Percentiles rank a stretch among this genome's conserved stretches.
Conservation (phyloP, 352 stramenopile genomes). For the Phytophthora boehmeriae region DNA sequence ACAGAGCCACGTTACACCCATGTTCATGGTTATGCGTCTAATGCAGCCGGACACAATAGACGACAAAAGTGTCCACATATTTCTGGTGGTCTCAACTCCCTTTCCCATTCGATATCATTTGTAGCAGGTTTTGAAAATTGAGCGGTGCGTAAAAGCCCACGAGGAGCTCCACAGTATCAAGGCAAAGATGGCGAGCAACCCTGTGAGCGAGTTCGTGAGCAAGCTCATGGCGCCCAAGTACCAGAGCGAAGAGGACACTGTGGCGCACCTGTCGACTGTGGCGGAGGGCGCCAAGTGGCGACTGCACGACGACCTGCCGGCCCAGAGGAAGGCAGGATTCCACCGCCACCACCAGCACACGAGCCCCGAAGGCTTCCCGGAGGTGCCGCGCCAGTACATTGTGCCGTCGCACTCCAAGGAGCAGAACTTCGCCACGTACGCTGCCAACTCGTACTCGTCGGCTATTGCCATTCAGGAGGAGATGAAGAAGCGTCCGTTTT, state of each 20-base stretch:
- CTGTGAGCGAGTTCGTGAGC: constrained; percentile 66
- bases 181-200: constrained; percentile 65
- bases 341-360: constrained; percentile 68
- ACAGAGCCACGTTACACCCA: neutral
- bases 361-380: constrained; percentile 64
- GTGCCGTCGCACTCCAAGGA: constrained; percentile 70
- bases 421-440: constrained; percentile 79
- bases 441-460: constrained; percentile 87
- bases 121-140: constrained; percentile 10
- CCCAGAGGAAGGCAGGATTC: constrained; percentile 61
- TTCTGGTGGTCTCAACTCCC: constrained; percentile 21
- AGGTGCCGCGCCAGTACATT: constrained; percentile 82
- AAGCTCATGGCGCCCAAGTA: constrained; percentile 71
- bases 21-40: neutral
- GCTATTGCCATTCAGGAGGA: constrained; percentile 82
- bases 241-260: constrained; percentile 47
- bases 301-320: constrained; percentile 63
- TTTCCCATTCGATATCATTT: constrained; percentile 12
- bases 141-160: constrained; percentile 26
- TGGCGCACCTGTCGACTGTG: constrained; percentile 54
- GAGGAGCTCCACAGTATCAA: neutral
- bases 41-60: constrained; percentile 21
- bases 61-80: neutral
- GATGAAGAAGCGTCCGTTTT: constrained; percentile 83
- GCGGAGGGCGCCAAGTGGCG: constrained; percentile 71